Evolutionary conservation across 352 stramenopile species (phyloP).

Genomic region (Phytophthora colocasiae): DNA sequence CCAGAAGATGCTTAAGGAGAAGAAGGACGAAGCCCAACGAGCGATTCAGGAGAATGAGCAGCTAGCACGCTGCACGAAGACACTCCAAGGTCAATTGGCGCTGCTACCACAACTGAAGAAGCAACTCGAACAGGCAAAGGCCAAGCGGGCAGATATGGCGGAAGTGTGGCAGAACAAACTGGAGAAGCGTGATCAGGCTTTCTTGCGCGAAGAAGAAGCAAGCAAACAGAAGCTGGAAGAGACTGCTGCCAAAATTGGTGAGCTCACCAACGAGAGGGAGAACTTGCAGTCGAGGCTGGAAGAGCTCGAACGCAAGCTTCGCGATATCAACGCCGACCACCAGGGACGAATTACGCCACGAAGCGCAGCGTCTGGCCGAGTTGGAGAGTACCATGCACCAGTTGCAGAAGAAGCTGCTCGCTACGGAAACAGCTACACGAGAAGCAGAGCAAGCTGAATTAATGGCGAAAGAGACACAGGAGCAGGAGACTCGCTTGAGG

Average conservation of each 20-base stretch:
- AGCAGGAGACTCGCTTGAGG: slow-evolving; percentile 46
- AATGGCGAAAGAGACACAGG: slow-evolving; percentile 44
- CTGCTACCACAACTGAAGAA: slow-evolving; percentile 62
- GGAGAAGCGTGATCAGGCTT: slow-evolving; percentile 53
- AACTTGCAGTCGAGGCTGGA: slow-evolving; percentile 36
- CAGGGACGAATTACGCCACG: slow-evolving; percentile 26
- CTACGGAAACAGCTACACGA: slow-evolving; percentile 31
- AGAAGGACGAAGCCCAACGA: slow-evolving; percentile 57
- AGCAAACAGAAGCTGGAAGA: slow-evolving; percentile 47
- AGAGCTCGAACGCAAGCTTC: slow-evolving; percentile 30
- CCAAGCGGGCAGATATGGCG: slow-evolving; percentile 40
- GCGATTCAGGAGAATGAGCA: slow-evolving; percentile 56
- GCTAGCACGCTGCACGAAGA: slow-evolving; percentile 32
- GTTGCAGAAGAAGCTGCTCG: slow-evolving; percentile 44
- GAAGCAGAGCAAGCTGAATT: slow-evolving; percentile 39
- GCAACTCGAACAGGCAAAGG: slow-evolving; percentile 55
- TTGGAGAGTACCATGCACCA: slow-evolving; percentile 37
- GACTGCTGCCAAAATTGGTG: slow-evolving; percentile 29
- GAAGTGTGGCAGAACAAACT: slow-evolving; percentile 33
- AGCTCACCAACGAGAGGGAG: slow-evolving; percentile 37
- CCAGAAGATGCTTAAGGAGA: slow-evolving; percentile 60
- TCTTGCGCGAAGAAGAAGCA: slow-evolving; percentile 61
- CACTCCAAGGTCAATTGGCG: slow-evolving; percentile 46
- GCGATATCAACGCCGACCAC: slow-evolving; percentile 30
- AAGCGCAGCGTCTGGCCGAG: slow-evolving; percentile 32